Conservation (phyloP, 331 rosid genomes). For the Arachis monticola region DNA sequence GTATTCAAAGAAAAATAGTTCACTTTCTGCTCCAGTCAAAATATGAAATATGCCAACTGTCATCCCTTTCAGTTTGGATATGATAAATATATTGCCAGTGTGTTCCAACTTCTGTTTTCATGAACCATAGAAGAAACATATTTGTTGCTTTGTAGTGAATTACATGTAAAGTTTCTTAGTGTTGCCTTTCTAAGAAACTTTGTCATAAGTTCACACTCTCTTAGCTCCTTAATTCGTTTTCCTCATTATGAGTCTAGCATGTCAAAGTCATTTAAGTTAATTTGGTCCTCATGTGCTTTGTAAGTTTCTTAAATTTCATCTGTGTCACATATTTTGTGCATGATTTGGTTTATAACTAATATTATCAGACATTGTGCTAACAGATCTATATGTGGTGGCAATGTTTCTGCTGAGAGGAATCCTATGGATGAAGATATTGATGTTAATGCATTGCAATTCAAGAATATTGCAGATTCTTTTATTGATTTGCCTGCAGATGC, state of each 20-base stretch:
- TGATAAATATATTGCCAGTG: background rate
- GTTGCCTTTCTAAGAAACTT: background rate
- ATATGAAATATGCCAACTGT: background rate
- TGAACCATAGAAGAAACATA: background rate
- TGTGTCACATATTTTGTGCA: background rate
- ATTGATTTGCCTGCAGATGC: slow-evolving; percentile 47
- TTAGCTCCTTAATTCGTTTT: background rate
- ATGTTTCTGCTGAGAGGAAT: slow-evolving; percentile 25
- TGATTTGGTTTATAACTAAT: background rate
- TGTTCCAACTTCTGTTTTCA: background rate
- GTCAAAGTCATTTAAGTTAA: background rate
- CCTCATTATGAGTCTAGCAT: background rate
- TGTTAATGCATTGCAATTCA: slow-evolving; percentile 42
- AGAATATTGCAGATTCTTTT: slow-evolving; percentile 61
- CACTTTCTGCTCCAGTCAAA: background rate
- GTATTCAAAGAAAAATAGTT: background rate
- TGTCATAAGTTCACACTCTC: background rate
- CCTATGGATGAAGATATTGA: slow-evolving; percentile 51
- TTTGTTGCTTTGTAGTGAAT: background rate
- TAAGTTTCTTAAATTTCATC: background rate
- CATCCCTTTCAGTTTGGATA: background rate
- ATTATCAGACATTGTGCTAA: background rate
- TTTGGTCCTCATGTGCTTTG: background rate
- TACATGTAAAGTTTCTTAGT: background rate
- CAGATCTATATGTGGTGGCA: slow-evolving; percentile 51